These are phyloP conservation scores for Sonneratia caseolaris DNA, from an alignment of 345 rosid species.

Conservation along the genomic window DNA sequence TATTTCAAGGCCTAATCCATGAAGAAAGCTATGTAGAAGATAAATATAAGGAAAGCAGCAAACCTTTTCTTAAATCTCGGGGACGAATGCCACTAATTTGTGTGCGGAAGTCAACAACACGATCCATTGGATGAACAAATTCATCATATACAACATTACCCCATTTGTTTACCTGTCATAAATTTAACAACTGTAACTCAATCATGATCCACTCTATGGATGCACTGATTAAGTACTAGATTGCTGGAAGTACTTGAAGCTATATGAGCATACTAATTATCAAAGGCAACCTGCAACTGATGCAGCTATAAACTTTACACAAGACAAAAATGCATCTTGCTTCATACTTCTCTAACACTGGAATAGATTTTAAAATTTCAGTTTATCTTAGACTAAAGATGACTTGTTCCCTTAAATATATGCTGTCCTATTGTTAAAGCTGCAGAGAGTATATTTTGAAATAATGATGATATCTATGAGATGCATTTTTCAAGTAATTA, in stretches of 20 bases:
- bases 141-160: conserved; percentile 81
- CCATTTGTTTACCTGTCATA: conserved; percentile 81
- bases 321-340: background rate
- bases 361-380: background rate
- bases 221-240: background rate
- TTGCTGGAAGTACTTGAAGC: background rate
- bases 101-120: conserved; percentile 81
- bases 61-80: conserved; percentile 74
- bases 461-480: background rate
- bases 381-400: background rate
- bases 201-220: background rate
- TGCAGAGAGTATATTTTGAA: background rate
- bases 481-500: background rate
- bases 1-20: background rate
- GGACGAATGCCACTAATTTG: conserved; percentile 87
- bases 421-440: background rate
- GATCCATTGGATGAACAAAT: conserved; percentile 91
- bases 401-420: background rate
- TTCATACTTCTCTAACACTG: background rate
- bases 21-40: conserved; percentile 4
- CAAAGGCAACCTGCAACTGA: background rate
- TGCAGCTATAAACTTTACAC: background rate
- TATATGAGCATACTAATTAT: background rate
- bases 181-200: conserved; percentile 7
- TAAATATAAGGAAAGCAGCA: background rate